These are phyloP conservation scores for Beauveria rudraprayagi DNA, from an alignment of 2,329 filamentous ascomycete genomes.

Conservation along the genomic window DNA sequence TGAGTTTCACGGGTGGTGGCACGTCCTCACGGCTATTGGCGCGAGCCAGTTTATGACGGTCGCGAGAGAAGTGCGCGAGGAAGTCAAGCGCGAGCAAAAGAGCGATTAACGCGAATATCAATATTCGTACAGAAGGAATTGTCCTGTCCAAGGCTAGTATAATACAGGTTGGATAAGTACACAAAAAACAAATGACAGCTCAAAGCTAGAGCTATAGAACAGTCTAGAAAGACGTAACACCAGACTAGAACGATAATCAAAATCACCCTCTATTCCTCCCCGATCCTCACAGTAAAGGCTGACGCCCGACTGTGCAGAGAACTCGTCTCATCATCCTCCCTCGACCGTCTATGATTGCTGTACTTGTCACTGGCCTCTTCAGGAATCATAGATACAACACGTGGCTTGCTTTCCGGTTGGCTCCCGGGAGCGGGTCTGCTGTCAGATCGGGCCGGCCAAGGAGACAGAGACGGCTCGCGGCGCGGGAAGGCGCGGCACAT, in stretches of 20 bases:
- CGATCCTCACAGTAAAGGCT: slow-evolving; percentile 15
- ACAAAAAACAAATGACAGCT: background rate
- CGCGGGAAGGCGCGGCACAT: background rate
- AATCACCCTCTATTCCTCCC: background rate
- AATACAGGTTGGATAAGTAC: background rate
- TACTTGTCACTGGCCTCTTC: slow-evolving; percentile 9
- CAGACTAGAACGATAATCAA: background rate
- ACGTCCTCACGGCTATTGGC: slow-evolving; percentile 49
- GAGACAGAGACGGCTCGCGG: slow-evolving; percentile 4
- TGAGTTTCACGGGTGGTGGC: slow-evolving; percentile 59
- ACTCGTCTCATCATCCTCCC: slow-evolving; percentile 10
- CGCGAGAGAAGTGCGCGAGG: slow-evolving; percentile 20
- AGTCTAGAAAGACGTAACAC: background rate
- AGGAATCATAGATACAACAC: slow-evolving; percentile 13
- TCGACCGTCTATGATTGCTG: background rate
- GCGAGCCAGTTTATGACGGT: slow-evolving; percentile 35
- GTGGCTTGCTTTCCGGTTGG: slow-evolving; percentile 2
- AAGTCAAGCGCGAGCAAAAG: slow-evolving; percentile 15
- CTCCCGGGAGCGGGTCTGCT: background rate
- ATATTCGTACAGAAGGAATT: background rate
- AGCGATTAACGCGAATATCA: background rate
- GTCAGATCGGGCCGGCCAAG: slow-evolving; percentile 10
- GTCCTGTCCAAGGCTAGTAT: background rate
- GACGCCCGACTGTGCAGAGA: slow-evolving; percentile 15
- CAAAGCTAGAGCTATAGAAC: background rate